Conservation (phyloP, 2,329 filamentous ascomycete genomes). For the Phyllosticta citriasiana region DNA sequence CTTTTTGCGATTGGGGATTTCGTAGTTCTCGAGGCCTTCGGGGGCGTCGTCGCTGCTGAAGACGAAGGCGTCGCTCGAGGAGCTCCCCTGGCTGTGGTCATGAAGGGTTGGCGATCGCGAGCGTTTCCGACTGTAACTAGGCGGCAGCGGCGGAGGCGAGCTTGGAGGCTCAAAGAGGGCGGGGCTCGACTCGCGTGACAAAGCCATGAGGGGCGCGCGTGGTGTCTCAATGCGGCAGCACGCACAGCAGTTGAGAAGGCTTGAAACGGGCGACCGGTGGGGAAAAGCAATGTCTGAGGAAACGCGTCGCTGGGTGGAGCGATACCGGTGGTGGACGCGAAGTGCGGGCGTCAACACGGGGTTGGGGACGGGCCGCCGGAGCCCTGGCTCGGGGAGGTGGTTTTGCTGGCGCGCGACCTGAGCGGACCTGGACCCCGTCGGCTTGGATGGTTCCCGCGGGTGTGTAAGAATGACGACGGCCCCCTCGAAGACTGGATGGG, state of each 20-base stretch:
- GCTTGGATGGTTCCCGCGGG: not conserved
- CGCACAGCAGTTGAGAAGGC: not conserved
- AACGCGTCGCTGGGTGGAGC: slow-evolving; percentile 6
- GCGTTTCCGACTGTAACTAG: slow-evolving; percentile 5
- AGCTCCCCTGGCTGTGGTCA: slow-evolving; percentile 27
- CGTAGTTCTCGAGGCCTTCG: slow-evolving; percentile 52
- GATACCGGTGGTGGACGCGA: slow-evolving; percentile 4
- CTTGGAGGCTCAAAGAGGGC: slow-evolving; percentile 8
- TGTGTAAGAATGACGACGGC: not conserved
- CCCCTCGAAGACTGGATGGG: not conserved
- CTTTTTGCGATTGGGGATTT: slow-evolving; percentile 48
- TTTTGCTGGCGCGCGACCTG: not conserved
- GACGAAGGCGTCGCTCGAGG: slow-evolving; percentile 57
- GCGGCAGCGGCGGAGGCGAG: slow-evolving; percentile 9
- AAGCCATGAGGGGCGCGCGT: not conserved
- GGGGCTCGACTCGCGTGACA: slow-evolving; percentile 9
- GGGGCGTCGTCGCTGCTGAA: slow-evolving; percentile 59
- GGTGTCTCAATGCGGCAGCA: not conserved
- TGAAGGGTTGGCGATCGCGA: slow-evolving; percentile 3
- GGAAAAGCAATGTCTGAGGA: slow-evolving; percentile 7
- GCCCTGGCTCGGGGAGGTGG: not conserved
- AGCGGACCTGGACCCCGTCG: not conserved
- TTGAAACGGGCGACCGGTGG: not conserved
- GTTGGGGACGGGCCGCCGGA: not conserved
- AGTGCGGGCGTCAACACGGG: not conserved